Percentiles rank a stretch among this genome's conserved stretches.
phyloP scores from a whole-genome alignment of 176 grass and related monocot genomes.

The Tillandsia fasciculata region DNA sequence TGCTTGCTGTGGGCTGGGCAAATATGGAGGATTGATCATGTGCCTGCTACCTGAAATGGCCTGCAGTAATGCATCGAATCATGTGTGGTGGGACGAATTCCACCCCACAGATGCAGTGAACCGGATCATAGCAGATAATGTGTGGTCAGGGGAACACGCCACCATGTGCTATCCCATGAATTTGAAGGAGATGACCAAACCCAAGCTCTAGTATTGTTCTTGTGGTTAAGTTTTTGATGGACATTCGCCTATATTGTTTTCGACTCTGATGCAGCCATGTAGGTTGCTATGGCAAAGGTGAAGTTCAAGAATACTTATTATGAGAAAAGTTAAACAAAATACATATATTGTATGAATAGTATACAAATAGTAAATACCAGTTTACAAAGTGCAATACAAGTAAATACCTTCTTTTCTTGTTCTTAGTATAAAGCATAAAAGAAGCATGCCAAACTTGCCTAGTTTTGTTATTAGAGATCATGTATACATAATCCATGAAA shows the following conservation, averaged over 20 bases:
- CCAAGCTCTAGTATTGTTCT: constrained; percentile 30
- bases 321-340: too few species aligned
- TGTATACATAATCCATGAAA: too few species aligned
- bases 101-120: constrained; percentile 78
- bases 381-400: too few species aligned
- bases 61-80: constrained; percentile 57
- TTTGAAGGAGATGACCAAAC: constrained; percentile 41
- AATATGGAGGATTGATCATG: constrained; percentile 68
- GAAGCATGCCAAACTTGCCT: too few species aligned
- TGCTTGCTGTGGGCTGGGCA: constrained; percentile 68
- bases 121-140: constrained; percentile 58
- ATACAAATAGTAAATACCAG: too few species aligned
- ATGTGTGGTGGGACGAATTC: constrained; percentile 85
- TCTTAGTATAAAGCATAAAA: too few species aligned
- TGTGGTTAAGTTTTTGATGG: background rate
- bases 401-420: too few species aligned
- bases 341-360: too few species aligned
- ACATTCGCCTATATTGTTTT: background rate
- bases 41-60: constrained; percentile 83
- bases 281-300: too few species aligned
- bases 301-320: too few species aligned
- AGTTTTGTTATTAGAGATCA: too few species aligned
- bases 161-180: constrained; percentile 68
- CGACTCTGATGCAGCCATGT: background rate
- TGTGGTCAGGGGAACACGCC: constrained; percentile 59